Evolutionary conservation across 2,329 filamentous ascomycete species (phyloP).

Genomic region (Fusarium aywerte): DNA sequence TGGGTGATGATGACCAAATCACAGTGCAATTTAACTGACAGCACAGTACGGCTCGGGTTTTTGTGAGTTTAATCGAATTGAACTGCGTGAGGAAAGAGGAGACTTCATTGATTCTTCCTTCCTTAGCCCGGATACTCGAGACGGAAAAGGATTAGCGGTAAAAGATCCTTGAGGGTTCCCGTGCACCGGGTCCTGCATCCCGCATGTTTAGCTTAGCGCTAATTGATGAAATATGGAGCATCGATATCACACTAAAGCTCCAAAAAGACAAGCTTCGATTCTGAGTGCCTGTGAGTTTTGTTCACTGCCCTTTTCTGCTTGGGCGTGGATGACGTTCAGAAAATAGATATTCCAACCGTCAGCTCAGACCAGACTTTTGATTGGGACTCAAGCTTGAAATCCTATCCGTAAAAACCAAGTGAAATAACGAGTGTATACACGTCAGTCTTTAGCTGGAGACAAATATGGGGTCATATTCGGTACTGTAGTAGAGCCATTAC

Average conservation of each 20-base stretch:
- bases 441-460: not conserved
- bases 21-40: slow-evolving; percentile 3
- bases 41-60: slow-evolving; percentile 11
- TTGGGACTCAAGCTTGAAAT: not conserved
- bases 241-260: not conserved
- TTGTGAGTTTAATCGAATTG: not conserved
- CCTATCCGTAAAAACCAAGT: slow-evolving; percentile 7
- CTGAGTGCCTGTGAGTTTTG: not conserved
- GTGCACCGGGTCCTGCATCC: slow-evolving; percentile 44
- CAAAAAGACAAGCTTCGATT: slow-evolving; percentile 24
- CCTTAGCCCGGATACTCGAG: not conserved
- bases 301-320: not conserved
- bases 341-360: slow-evolving; percentile 1
- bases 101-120: slow-evolving; percentile 13
- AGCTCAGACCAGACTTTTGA: not conserved
- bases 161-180: slow-evolving; percentile 35
- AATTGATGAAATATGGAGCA: slow-evolving; percentile 13
- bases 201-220: slow-evolving; percentile 32
- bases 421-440: not conserved
- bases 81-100: slow-evolving; percentile 35
- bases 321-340: slow-evolving; percentile 33
- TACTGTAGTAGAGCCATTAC: not conserved
- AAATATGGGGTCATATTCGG: too few relatives aligned
- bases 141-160: slow-evolving; percentile 22
- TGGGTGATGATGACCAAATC: not conserved